Base-by-base conservation (phyloP, 2,329 filamentous ascomycete genomes). In the Botrytis elliptica region DNA sequence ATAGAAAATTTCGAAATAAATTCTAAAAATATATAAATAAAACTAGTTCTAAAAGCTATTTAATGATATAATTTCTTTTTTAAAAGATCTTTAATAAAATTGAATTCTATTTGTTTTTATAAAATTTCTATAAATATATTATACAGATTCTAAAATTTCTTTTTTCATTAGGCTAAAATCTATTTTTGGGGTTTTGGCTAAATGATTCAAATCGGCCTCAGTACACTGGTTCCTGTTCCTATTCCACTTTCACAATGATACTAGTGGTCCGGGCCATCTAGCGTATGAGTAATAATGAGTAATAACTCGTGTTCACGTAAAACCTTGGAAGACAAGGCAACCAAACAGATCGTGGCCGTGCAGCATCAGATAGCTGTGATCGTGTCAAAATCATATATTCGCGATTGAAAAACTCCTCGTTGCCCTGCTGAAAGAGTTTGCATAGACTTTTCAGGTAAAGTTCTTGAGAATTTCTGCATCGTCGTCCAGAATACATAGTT, bases 281-380 rank as follows among this genome's bases (percentile, higher is more conserved):
- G 44, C 44, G 64, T 52, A n/a, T 67, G 22, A 67, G 44, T 67
- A 52, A 52, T 38, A 64, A n/a, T 67, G 44, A 67, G 44, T 67
- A 52, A 52, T 38, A 64, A 20, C 20, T 33, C 18, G 42, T 36
- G 36, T 36, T 66, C 42, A 66, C 63, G 63, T 66, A 49, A 49
- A 66, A 33, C 33, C 33, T 33, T 33, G 33, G 33, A 33, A 42
- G 42, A 20, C 18, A 46, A 65, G 62, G n/a, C 62, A 46, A 18
- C 8, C 42, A 25, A 65, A 46, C 38, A n/a, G 38, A 29, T 42
- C 29, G 14, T 65, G n/a, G n/a, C 63, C 18, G 42, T 46, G 20
- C 42, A 44, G 40, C 18, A 65, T 46, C n/a, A 22, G 63, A 29
- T 22, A 36, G 57, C 36, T 60, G n/a, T 60, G 33, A 36, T 60